Base-by-base conservation (phyloP, 495 filamentous ascomycete species). In the Cercophora sp. region DNA sequence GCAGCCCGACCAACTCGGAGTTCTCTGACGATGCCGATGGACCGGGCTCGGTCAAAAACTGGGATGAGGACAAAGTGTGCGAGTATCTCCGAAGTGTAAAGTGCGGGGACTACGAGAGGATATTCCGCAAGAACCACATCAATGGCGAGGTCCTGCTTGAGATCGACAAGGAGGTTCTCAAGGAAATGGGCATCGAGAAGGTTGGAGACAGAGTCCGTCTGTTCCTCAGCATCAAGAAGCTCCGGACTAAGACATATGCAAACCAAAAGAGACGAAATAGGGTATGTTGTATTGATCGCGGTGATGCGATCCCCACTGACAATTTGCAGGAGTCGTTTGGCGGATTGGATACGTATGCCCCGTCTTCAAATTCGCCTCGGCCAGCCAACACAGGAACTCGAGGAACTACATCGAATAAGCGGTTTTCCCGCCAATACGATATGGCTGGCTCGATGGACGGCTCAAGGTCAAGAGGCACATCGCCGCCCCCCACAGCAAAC, bases 151-250 rank as follows among this genome's bases (percentile, higher is more conserved):
- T 94, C 62, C 75, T 99, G 35, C 79, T 99, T 51, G 93, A 99
- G 70, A 92, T 96, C 69, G 93, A 99, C 66, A 94, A 96, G 73
- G 84, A 87, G 46, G 89, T 93, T 40, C 79, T 99, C 51, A 94
- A 97, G 70, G 93, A 99, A 62, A 91, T 99, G 82, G 93, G 93
- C 22, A 89, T 99, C 56, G 95, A 96, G 57, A 99, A 96, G 70
- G 86, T 99, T 49, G 93, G 93, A 42, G 94, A 99, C 70, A 83
- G 94, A 29, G 90, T 99, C n/a, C 85, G 93, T 54, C 86, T 99
- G 42, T 91, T 89, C 68, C 81, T 87, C 61, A 88, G 82, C 57
- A 96, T 96, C 60, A 97, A 97, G 76, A 85, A 91, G 61, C 81
- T 99, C 23, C 78, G 93, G 52, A 90, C 85, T 52, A 90, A 85